Conservation (phyloP, 2,329 filamentous ascomycete genomes). For the Bipolaris oryzae region DNA sequence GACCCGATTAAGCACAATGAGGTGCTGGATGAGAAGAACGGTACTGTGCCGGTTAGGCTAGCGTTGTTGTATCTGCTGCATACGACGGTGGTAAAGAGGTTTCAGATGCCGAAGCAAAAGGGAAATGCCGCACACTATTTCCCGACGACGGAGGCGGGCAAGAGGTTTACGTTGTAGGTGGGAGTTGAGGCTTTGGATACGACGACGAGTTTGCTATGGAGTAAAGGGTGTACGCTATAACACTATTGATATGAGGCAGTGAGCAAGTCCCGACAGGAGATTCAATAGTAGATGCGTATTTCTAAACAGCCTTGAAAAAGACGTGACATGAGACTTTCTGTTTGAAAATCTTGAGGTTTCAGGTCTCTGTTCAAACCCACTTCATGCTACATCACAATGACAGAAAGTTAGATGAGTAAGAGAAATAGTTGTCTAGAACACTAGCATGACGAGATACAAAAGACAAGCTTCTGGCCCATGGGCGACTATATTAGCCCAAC, state of each 20-base stretch:
- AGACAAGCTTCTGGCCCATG: not conserved
- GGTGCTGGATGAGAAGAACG: slow-evolving; percentile 6
- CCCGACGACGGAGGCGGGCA: slow-evolving; percentile 7
- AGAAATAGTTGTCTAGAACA: not conserved
- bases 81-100: slow-evolving; percentile 2
- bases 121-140: slow-evolving; percentile 17
- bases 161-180: slow-evolving; percentile 2
- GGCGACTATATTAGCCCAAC: not conserved
- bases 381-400: not conserved
- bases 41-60: slow-evolving; percentile 12
- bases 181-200: not conserved
- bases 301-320: not conserved
- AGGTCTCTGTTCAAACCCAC: not conserved
- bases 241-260: not conserved
- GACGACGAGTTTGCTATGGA: not conserved
- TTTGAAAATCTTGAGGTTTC: no score
- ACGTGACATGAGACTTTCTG: no score
- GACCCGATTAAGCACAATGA: slow-evolving; percentile 20
- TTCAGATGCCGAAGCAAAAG: slow-evolving; percentile 11
- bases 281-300: no score
- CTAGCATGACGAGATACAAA: not conserved
- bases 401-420: not conserved
- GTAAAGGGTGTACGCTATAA: not conserved
- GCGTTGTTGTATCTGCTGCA: slow-evolving; percentile 22
- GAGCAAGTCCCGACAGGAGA: not conserved